These are phyloP conservation scores for Pugionium dolabratum DNA, from an alignment of 345 rosid species.

Conservation along the genomic window DNA sequence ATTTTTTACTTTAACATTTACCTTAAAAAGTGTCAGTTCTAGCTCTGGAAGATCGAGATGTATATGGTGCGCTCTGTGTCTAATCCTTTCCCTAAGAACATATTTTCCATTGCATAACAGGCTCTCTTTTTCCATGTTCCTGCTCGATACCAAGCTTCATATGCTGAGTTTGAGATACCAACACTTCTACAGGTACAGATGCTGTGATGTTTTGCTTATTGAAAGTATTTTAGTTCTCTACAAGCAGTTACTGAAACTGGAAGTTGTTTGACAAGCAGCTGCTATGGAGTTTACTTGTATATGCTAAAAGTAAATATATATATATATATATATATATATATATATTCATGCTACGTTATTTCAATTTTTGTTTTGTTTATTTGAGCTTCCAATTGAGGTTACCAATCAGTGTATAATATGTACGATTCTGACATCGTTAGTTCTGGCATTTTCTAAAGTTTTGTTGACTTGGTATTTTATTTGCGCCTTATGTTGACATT, in stretches of 20 bases:
- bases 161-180: conserved; percentile 87
- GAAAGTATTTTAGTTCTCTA: conserved; percentile 3
- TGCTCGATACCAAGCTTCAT: conserved; percentile 75
- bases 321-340: not conserved
- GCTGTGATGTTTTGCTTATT: conserved; percentile 17
- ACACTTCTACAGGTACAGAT: conserved; percentile 78
- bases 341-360: not conserved
- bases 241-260: conserved; percentile 16
- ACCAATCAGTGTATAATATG: not conserved
- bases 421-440: conserved; percentile 1
- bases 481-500: no score
- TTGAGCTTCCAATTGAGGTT: not conserved
- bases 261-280: conserved; percentile 11
- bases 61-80: conserved; percentile 5
- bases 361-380: not conserved
- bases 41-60: conserved; percentile 3
- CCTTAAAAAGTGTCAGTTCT: not conserved
- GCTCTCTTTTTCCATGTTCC: conserved; percentile 88
- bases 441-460: conserved; percentile 9
- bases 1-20: conserved; percentile 19
- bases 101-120: conserved; percentile 49
- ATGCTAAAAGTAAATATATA: conserved; percentile 9
- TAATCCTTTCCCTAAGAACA: conserved; percentile 24
- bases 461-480: not conserved
- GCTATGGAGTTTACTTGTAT: conserved; percentile 5